Evolutionary conservation across 1,139 yeast species (phyloP).

Genomic region (Zygoascus hellenicus): DNA sequence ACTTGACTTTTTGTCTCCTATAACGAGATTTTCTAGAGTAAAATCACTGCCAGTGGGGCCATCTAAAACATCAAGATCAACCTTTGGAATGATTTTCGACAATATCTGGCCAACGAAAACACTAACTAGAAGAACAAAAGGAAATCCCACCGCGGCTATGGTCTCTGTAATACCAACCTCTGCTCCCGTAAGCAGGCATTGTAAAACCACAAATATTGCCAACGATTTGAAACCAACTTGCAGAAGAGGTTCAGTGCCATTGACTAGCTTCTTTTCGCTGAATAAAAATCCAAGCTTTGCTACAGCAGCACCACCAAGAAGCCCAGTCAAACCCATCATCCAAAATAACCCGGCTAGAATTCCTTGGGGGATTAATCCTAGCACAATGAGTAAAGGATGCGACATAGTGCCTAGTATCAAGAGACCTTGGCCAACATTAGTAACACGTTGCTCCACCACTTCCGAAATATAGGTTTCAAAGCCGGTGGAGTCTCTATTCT

Average conservation of each 20-base stretch:
- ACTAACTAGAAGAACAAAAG: constrained; percentile 67
- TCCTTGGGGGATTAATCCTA: constrained; percentile 89
- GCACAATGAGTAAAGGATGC: constrained; percentile 72
- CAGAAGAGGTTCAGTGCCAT: constrained; percentile 35
- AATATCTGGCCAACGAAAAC: constrained; percentile 58
- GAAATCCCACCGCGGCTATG: constrained; percentile 91
- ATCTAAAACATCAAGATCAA: constrained; percentile 60
- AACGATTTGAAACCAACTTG: constrained; percentile 36
- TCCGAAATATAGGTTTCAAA: constrained; percentile 27
- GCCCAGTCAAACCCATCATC: constrained; percentile 84
- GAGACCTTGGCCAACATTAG: constrained; percentile 79
- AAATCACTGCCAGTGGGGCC: constrained; percentile 64
- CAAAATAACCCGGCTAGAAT: constrained; percentile 88
- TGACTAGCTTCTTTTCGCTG: constrained; percentile 45
- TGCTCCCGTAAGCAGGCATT: constrained; percentile 62
- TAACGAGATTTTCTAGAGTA: constrained; percentile 38
- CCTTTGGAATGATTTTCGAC: constrained; percentile 56
- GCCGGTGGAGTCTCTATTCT: constrained; percentile 17
- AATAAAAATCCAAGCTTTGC: constrained; percentile 57
- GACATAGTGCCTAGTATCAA: constrained; percentile 84
- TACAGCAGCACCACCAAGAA: constrained; percentile 61
- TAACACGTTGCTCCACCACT: constrained; percentile 85
- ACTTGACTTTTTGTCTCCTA: not conserved
- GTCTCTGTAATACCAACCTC: constrained; percentile 87
- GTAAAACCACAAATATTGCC: constrained; percentile 49